These are phyloP conservation scores for Ascochyta rabiei DNA, from an alignment of 2,329 filamentous ascomycete genomes.

Conservation along the genomic window DNA sequence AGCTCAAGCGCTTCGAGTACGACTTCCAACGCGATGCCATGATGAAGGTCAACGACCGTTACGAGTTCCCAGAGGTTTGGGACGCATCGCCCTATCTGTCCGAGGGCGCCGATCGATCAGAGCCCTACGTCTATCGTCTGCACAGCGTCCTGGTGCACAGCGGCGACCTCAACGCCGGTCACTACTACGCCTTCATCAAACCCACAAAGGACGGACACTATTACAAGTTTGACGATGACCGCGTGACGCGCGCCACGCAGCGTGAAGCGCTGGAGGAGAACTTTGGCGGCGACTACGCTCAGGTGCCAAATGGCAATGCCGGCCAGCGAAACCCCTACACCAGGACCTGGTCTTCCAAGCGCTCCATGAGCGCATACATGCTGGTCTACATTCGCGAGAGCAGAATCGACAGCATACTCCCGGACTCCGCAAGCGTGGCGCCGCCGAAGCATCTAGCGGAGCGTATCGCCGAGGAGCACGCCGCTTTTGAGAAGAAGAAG, in stretches of 20 bases:
- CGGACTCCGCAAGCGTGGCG: slow-evolving; percentile 75
- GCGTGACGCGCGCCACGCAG: slow-evolving; percentile 91
- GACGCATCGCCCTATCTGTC: slow-evolving; percentile 88
- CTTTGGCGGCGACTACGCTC: slow-evolving; percentile 84
- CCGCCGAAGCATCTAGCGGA: slow-evolving; percentile 81
- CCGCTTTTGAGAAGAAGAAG: slow-evolving; percentile 73
- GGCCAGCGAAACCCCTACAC: slow-evolving; percentile 69
- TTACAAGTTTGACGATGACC: slow-evolving; percentile 97
- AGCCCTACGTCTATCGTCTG: slow-evolving; percentile 89
- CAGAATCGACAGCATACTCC: slow-evolving; percentile 80
- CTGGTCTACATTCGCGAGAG: slow-evolving; percentile 94
- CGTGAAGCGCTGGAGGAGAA: slow-evolving; percentile 95
- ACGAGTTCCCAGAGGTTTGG: slow-evolving; percentile 84
- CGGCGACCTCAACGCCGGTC: slow-evolving; percentile 93
- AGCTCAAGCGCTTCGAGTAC: slow-evolving; percentile 97
- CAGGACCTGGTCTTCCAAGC: slow-evolving; percentile 67
- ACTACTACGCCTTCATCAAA: slow-evolving; percentile 98
- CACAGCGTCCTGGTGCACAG: slow-evolving; percentile 97
- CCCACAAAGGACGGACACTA: slow-evolving; percentile 89
- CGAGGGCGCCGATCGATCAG: slow-evolving; percentile 82
- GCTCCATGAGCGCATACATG: slow-evolving; percentile 94
- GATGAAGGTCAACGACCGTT: slow-evolving; percentile 97
- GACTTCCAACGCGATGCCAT: slow-evolving; percentile 95
- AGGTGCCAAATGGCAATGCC: slow-evolving; percentile 59
- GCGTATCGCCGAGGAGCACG: slow-evolving; percentile 81